Evolutionary conservation across 1,139 yeast genomes (phyloP).

Genomic region (Hyphopichia wangnamkhiaoensis): DNA sequence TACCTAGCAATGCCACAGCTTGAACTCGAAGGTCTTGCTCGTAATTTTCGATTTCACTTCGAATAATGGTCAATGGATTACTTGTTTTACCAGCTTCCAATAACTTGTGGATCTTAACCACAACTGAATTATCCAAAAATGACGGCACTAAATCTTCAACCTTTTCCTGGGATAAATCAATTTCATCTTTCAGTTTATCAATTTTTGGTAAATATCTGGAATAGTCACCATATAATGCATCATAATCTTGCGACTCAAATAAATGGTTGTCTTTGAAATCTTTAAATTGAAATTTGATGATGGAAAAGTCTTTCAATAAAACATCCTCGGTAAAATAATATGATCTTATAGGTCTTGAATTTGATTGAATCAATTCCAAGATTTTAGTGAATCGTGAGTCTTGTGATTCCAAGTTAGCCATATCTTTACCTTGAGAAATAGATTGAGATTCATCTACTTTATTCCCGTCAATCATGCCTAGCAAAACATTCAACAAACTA

Average conservation of each 20-base stretch:
- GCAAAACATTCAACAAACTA: constrained; percentile 27
- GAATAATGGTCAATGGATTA: not conserved
- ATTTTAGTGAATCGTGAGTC: constrained; percentile 6
- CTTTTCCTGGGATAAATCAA: not conserved
- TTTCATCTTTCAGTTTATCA: constrained; percentile 10
- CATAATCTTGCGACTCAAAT: constrained; percentile 30
- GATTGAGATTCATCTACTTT: constrained; percentile 1
- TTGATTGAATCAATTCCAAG: constrained; percentile 11
- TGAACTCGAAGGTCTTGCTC: constrained; percentile 25
- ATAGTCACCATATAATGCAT: constrained; percentile 37
- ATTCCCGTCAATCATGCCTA: constrained; percentile 12
- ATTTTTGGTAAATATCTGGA: constrained; percentile 12
- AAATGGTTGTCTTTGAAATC: constrained; percentile 60
- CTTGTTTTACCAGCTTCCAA: constrained; percentile 1
- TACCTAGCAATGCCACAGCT: constrained; percentile 23
- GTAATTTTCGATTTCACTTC: constrained; percentile 15
- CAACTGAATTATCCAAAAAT: constrained; percentile 24
- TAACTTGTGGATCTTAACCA: constrained; percentile 6
- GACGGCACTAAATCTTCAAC: constrained; percentile 19
- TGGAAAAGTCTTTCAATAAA: constrained; percentile 55
- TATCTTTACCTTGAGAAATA: not conserved
- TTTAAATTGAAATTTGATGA: constrained; percentile 52
- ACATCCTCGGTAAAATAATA: constrained; percentile 68
- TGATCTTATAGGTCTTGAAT: constrained; percentile 39
- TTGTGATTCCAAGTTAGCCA: constrained; percentile 1